Evolutionary conservation across 164 flowering plant genomes (phyloP), one percentile per base, ranked within the genome.

Genomic region (Aristolochia californica): DNA sequence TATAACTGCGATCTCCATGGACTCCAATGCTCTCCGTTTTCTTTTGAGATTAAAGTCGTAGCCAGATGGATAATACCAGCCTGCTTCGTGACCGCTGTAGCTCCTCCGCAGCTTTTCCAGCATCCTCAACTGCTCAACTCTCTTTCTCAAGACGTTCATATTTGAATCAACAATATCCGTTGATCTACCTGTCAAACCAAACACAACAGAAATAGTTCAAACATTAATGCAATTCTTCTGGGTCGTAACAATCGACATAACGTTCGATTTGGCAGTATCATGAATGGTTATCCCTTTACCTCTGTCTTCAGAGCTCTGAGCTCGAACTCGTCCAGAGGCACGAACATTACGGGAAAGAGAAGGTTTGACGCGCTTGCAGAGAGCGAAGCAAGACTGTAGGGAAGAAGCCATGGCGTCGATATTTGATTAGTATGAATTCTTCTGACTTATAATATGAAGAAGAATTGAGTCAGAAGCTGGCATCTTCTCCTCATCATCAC

Each of bases 31-130:
- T 15, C 49, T 47, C 13, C 20, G 34, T 20, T 61, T 53, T 51
- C 48, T 73, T 62, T 63, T 72, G 28, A 55, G 51, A 34, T 67
- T 63, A 23, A 58, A 27, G 64, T 63, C 21, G 40, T 71, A 68
- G 15, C 56, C 70, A 44, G 73, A 15, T 59, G 65, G 65, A 59
- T 80, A 78, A 44, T 71, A 72, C 82, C 82, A 80, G 8, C 83
- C 83, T 45, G 44, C 18, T 47, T 55, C 8, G 47, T 72, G 65
- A 15, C 61, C 28, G 55, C 61, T 59, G 54, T 54, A 62, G 40
- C 74, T 66, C 56, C 73, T 75, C 62, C 75, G 72, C 58, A 81
- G 50, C 44, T 71, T 73, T 64, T 78, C 85, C 61, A 67, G 69
- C 45, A 56, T 62, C 72, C 51, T 70, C 18, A 75, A 57, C 48